Base-by-base conservation (phyloP, 2,329 filamentous ascomycete species). In the Grosmannia huntii region DNA sequence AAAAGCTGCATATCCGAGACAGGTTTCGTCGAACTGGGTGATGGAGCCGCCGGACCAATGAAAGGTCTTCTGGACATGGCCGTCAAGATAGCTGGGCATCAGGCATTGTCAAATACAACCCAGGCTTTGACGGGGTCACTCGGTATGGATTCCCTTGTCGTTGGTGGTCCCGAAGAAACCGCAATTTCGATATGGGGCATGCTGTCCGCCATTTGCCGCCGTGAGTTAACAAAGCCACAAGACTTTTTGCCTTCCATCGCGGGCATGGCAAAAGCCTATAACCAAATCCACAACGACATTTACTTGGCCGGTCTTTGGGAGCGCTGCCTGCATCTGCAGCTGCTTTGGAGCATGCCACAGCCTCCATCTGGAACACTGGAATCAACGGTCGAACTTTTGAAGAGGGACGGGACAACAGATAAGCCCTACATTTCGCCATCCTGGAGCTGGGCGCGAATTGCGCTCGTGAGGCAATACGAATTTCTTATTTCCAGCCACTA, bases 231-330 rank as follows among this genome's bases (percentile, higher is more conserved):
- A 14, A 23, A 46, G 14, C 5, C 38, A 25, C 14, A 23, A 5
- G 56, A 57, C 25, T 31, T 48, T 11, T 19, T 57, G 9, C 56
- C 56, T 9, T 50, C 56, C 33, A 54, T 57, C 16, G 21, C 56
- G 2, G 51, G 56, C 9, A 25, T 57, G 19, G 56, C 56, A 16
- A 53, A 36, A 16, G 36, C 27, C 9, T 48, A 48, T n/a, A 21
- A 52, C 25, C 31, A 48, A 6, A 31, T 44, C 16, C 33, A 27
- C 49, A 23, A 49, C 36, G 56, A 57, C 16, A 19, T 31, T 10
- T 57, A 57, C 51, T 23, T 53, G 38, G 56, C 56, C 9, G 56
- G 56, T 25, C 36, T 57, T 12, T 57, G 56, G 56, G 9, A 31
- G 25, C 21, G 25, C 25, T 36, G 50, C n/a, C 50, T 57, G 19